Percentiles rank a stretch among this genome's conserved stretches.
Conservation (phyloP, 768 basidiomycete species). For the Podaxis pistillaris region DNA sequence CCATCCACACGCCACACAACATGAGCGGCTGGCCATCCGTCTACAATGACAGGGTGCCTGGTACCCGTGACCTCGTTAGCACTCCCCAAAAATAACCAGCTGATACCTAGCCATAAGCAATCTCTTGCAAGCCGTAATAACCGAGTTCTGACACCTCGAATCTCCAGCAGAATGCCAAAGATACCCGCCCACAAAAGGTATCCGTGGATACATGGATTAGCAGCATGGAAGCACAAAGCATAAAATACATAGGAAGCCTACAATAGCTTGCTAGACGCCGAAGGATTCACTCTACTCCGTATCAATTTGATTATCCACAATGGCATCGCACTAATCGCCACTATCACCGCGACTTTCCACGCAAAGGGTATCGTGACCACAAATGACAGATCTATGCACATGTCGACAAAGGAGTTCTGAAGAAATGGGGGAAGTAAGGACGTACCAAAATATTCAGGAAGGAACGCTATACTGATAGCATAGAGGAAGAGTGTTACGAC, state of each 20-base stretch:
- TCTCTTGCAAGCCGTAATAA: background rate
- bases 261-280: conserved; percentile 88
- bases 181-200: background rate
- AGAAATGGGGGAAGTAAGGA: conserved; percentile 12
- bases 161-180: background rate
- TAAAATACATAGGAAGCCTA: conserved; percentile 29
- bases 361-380: conserved; percentile 85
- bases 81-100: background rate
- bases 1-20: background rate
- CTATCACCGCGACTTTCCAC: conserved; percentile 95
- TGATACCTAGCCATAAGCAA: background rate
- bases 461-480: conserved; percentile 85
- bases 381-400: conserved; percentile 76
- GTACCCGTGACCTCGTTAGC: background rate
- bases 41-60: background rate
- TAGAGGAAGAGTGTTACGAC: conserved; percentile 88
- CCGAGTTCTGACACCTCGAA: background rate
- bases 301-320: conserved; percentile 89
- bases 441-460: conserved; percentile 97
- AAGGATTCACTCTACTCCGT: conserved; percentile 83
- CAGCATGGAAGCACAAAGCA: background rate
- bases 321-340: conserved; percentile 90
- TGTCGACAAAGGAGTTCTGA: background rate
- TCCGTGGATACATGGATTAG: background rate
- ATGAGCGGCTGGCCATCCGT: background rate